A percentile compares a stretch with the other conserved stretches of the same genome.
These are phyloP conservation scores for Wickerhamomyces bisporus DNA, from an alignment of 805 yeast genomes.

Conservation along the genomic window DNA sequence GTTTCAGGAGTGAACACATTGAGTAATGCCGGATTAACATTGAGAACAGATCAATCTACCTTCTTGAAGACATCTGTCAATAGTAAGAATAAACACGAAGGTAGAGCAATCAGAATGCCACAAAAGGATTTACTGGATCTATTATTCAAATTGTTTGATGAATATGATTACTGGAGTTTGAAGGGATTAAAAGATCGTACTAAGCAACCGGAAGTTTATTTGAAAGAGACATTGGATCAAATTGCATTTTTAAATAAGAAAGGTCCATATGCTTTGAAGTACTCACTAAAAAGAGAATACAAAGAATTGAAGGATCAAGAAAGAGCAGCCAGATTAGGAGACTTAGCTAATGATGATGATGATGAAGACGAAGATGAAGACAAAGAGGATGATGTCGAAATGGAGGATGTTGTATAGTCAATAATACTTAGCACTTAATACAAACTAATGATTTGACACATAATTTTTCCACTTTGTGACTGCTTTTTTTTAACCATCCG, in stretches of 20 bases:
- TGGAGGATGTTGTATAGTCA: slow-evolving; percentile 62
- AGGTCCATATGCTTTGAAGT: slow-evolving; percentile 94
- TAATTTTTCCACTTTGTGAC: slow-evolving; percentile 5
- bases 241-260: slow-evolving; percentile 87
- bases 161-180: slow-evolving; percentile 94
- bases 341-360: slow-evolving; percentile 30
- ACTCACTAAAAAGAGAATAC: slow-evolving; percentile 85
- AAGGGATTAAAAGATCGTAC: slow-evolving; percentile 92
- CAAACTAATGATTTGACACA: neutral
- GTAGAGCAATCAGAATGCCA: slow-evolving; percentile 92
- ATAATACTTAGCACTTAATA: neutral
- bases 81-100: slow-evolving; percentile 47
- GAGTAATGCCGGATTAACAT: slow-evolving; percentile 80
- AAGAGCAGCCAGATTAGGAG: slow-evolving; percentile 61
- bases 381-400: slow-evolving; percentile 63
- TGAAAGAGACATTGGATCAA: slow-evolving; percentile 85
- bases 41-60: slow-evolving; percentile 65
- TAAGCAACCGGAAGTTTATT: slow-evolving; percentile 89
- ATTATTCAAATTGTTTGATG: slow-evolving; percentile 85
- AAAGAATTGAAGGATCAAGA: slow-evolving; percentile 74
- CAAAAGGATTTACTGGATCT: slow-evolving; percentile 85
- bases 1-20: slow-evolving; percentile 78
- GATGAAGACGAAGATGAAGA: slow-evolving; percentile 50
- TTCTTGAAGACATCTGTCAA: slow-evolving; percentile 53
- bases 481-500: slow-evolving; percentile 8